A percentile compares a stretch with the other conserved stretches of the same genome.
Evolutionary conservation across 2,329 filamentous ascomycete genomes (phyloP).

Genomic region (Paramyrothecium roridum): DNA sequence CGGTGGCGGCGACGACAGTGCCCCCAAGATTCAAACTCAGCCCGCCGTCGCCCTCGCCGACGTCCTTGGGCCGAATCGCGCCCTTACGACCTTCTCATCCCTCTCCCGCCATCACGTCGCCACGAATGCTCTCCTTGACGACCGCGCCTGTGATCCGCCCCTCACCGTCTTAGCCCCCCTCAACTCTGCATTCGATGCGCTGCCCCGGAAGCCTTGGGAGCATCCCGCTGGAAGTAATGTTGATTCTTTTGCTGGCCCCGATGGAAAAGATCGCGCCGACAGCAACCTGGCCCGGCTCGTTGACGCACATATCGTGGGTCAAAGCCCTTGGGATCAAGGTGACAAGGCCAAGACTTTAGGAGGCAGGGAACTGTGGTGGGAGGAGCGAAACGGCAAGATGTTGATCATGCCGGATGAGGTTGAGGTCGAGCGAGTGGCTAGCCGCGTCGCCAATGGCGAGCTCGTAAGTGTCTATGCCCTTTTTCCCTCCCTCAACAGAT

Average conservation of each 20-base stretch:
- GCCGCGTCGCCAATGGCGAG: constrained; percentile 82
- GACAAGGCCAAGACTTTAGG: constrained; percentile 63
- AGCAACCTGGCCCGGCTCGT: constrained; percentile 78
- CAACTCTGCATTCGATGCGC: constrained; percentile 73
- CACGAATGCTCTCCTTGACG: constrained; percentile 67
- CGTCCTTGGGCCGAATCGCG: constrained; percentile 74
- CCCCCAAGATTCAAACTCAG: constrained; percentile 22
- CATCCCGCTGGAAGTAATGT: constrained; percentile 65
- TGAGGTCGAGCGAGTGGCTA: constrained; percentile 71
- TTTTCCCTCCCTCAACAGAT: not conserved
- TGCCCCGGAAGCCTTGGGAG: constrained; percentile 87
- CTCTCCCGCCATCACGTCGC: constrained; percentile 72
- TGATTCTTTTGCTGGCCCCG: constrained; percentile 71
- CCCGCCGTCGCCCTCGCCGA: constrained; percentile 72
- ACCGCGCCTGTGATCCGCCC: constrained; percentile 59
- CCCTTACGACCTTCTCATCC: constrained; percentile 80
- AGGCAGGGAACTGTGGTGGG: constrained; percentile 76
- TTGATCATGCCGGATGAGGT: constrained; percentile 78
- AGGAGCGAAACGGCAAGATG: constrained; percentile 62
- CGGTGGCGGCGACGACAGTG: constrained; percentile 8
- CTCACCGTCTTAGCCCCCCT: constrained; percentile 78
- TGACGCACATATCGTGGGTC: constrained; percentile 75
- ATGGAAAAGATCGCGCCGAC: constrained; percentile 73
- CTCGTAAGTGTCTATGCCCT: constrained; percentile 44
- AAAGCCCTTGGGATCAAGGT: constrained; percentile 70